Base-by-base conservation (phyloP, 371 early-diverging fungal species). In the Neoconidiobolus thromboides region DNA sequence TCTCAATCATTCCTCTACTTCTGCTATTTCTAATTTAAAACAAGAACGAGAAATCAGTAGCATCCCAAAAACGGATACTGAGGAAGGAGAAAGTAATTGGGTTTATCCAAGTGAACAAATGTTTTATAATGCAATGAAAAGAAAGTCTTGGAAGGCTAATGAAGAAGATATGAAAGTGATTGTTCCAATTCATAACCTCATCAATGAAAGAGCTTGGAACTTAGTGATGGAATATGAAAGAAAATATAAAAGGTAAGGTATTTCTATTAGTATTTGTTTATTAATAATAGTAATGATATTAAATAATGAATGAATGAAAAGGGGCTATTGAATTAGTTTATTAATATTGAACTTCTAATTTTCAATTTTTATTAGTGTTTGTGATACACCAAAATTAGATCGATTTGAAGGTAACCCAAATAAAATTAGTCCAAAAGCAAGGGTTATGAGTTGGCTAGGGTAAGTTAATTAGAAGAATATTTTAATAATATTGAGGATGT, bases 111-210 rank as follows among this genome's bases (percentile, higher is more conserved):
- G 88, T 9, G 91, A 92, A 6, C 91, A 93, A 69, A 89, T 89
- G 69, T 97, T 97, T 69, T 96, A 89, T 72, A 92, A 91, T 66
- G 96, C 98, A 0, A 73, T 97, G 54, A 82, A 83, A 58, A 78
- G 95, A 43, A 97, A 97, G 68, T 87, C 89, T 43, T 89, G 87
- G 91, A 82, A 89, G 51, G 86, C 96, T 0, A 85, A 85, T 2
- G 94, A 93, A 67, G 81, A 82, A 46, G 82, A 89, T 54, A 80
- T 97, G 55, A 86, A 84, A 49, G 83, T 83, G 0, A 91, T 97
- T 86, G 95, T 96, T 0, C 83, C 88, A 65, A 94, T 97, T 64
- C 98, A 97, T 71, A 97, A 97, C 69, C 87, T 89, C 62, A 75
- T 97, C 66, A 97, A 97, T 65, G 96, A 97, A 67, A 87, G 82